Base-by-base conservation (phyloP, 768 basidiomycete genomes). In the Amanita jacksonii region DNA sequence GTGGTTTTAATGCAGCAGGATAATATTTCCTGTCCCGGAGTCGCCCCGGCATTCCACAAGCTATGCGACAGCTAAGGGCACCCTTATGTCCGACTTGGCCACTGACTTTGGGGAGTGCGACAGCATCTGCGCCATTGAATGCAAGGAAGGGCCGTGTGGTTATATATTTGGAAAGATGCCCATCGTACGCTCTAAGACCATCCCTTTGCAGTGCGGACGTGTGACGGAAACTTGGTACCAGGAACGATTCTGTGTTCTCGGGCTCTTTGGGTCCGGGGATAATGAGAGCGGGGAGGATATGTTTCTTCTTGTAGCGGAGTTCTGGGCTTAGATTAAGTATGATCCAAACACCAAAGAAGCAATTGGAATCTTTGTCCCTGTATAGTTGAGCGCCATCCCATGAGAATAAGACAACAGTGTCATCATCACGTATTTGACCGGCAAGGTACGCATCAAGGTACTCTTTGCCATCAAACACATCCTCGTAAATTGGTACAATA, bases 371-470 rank as follows among this genome's bases (percentile, higher is more conserved):
- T 47, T 69, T 70, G 51, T 54, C 54, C 4, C 40, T 40, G 47
- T 67, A 68, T 2, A 73, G 59, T 44, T 73, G 69, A 0, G 63
- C 62, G 0, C 69, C 65, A 41, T 73, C 65, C 9, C 67, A 50
- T 0, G 66, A 69, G 0, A 63, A 46, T 46, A 68, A 54, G 1
- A 70, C 49, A 5, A 66, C 41, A 0, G 59, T 60, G 31, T 70
- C 62, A 39, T 53, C 48, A 4, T 43, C 30, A 2, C 38, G 48
- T 8, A 68, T 62, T 18, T 45, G 16, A n/a, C 19, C 18, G 3
- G 31, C 12, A 33, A 20, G 9, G 15, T 52, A 30, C 4, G 52
- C 48, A 4, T 53, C 39, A 2, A 63, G 41, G 25, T 61, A 62
- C 5, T 59, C 55, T 0, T 7, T 34, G 0, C 65, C 66, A 46